Percentiles rank a stretch among this genome's conserved stretches.
Evolutionary conservation across 139 green algal species (phyloP).

Genomic region (Tetraselmis striata): DNA sequence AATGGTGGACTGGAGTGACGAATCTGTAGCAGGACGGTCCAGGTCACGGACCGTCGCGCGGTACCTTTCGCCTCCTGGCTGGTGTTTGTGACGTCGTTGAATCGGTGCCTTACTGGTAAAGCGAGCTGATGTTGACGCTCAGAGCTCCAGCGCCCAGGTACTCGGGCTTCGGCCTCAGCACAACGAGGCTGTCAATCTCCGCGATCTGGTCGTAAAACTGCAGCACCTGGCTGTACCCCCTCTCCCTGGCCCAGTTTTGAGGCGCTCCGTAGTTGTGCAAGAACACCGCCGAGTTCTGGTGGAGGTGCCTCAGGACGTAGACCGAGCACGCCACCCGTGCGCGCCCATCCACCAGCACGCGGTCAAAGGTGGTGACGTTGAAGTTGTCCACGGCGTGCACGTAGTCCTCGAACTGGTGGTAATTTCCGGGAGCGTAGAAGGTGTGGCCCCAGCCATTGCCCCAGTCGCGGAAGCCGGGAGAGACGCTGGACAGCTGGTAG

Average conservation of each 20-base stretch:
- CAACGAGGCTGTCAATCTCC: background rate
- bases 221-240: background rate
- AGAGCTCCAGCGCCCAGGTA: background rate
- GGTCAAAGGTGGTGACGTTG: background rate
- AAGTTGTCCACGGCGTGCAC: background rate
- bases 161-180: background rate
- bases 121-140: background rate
- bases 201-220: background rate
- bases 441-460: no score
- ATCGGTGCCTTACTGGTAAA: no score
- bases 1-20: no score
- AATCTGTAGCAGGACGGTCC: no score
- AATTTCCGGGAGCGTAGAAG: background rate
- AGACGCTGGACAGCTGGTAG: background rate
- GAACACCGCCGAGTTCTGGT: background rate
- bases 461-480: no score
- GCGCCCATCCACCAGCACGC: background rate
- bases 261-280: background rate
- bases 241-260: background rate
- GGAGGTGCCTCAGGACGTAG: background rate
- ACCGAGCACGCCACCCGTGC: background rate
- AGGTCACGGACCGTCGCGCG: no score
- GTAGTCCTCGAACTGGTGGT: background rate
- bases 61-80: no score
- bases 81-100: no score